Conservation (phyloP, 139 green algal species). For the Chlamydomonas sp. region DNA sequence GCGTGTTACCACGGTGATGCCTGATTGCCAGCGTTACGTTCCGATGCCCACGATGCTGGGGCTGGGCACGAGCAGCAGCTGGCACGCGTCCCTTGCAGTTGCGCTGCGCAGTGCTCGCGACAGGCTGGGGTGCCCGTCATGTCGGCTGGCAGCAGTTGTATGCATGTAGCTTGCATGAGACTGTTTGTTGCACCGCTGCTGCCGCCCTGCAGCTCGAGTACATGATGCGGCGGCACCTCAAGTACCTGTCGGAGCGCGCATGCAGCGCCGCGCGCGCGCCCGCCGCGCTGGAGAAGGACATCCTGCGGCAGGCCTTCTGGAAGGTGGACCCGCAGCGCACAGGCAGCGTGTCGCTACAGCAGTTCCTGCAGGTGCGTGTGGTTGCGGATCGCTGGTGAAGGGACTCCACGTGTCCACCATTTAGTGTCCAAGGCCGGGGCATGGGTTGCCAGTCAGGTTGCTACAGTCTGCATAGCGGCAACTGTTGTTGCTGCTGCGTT, state of each 20-base stretch:
- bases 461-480: background rate
- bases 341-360: slow-evolving; percentile 60
- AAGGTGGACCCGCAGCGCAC: slow-evolving; percentile 58
- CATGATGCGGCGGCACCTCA: slow-evolving; percentile 59
- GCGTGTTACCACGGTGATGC: background rate
- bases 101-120: too few species aligned
- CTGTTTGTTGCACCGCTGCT: background rate
- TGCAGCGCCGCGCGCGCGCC: slow-evolving; percentile 52
- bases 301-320: slow-evolving; percentile 63
- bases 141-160: too few species aligned
- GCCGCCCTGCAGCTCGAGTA: slow-evolving; percentile 51
- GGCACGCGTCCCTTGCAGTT: too few species aligned
- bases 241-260: slow-evolving; percentile 43
- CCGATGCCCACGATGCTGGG: background rate
- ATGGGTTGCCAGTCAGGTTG: background rate
- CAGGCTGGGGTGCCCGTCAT: too few species aligned
- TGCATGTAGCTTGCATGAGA: background rate
- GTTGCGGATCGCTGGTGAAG: background rate
- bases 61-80: background rate
- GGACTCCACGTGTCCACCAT: background rate
- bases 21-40: background rate
- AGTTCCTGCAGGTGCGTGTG: slow-evolving; percentile 61
- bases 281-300: slow-evolving; percentile 54
- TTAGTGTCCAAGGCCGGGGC: background rate
- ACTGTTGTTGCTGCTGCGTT: background rate